Evolutionary conservation across 2,329 filamentous ascomycete genomes (phyloP).

Genomic region (Whalleya microplaca): DNA sequence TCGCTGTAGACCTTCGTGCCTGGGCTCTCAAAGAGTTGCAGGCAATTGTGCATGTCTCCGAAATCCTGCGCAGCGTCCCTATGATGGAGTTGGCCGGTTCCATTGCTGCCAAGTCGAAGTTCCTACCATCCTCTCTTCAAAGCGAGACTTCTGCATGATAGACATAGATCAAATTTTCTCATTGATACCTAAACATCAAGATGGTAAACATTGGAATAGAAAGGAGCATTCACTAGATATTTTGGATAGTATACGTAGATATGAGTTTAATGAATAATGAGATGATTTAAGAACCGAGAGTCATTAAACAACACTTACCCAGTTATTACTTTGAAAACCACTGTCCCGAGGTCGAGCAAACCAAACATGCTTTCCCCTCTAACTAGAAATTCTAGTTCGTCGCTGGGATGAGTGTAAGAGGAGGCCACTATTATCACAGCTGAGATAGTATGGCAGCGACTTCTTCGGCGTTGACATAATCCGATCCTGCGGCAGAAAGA

Average conservation of each 20-base stretch:
- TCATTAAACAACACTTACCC: too few relatives aligned
- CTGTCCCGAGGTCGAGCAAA: too few relatives aligned
- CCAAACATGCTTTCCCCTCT: too few relatives aligned
- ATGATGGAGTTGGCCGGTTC: slow-evolving; percentile 31
- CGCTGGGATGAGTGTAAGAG: background rate
- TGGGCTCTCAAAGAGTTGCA: slow-evolving; percentile 35
- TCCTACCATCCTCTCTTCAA: slow-evolving; percentile 29
- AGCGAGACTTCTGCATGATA: slow-evolving; percentile 1
- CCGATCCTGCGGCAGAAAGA: slow-evolving; percentile 28
- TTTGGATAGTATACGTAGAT: too few relatives aligned
- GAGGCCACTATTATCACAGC: slow-evolving; percentile 6
- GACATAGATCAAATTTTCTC: background rate
- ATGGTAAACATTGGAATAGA: background rate
- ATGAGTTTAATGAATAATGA: too few relatives aligned
- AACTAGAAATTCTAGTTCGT: background rate
- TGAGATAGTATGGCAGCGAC: slow-evolving; percentile 30
- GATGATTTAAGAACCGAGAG: too few relatives aligned
- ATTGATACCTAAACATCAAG: background rate
- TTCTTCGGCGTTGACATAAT: slow-evolving; percentile 34
- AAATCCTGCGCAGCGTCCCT: slow-evolving; percentile 32
- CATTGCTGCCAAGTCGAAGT: slow-evolving; percentile 34
- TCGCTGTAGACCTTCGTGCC: slow-evolving; percentile 33
- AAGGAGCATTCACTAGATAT: too few relatives aligned
- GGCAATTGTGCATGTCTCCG: slow-evolving; percentile 31
- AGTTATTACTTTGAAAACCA: too few relatives aligned